A percentile compares a stretch with the other conserved stretches of the same genome.
phyloP scores from a whole-genome alignment of 768 basidiomycete genomes.

The Saitozyma sp. region DNA sequence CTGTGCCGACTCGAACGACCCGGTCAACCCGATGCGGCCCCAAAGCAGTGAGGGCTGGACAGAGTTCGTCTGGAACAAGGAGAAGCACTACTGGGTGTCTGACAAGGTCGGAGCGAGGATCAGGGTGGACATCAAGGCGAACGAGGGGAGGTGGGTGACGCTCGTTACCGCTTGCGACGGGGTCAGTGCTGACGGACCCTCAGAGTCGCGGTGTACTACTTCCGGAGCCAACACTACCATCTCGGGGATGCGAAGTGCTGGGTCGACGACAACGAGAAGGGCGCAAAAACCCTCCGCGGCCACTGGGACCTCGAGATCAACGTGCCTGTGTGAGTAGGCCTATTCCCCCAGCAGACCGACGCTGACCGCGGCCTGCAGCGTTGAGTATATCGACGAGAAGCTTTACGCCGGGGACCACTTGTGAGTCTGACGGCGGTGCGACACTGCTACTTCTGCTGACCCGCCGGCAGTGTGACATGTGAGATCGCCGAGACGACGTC shows the following conservation, averaged over 20 bases:
- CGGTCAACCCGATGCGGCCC: constrained; percentile 43
- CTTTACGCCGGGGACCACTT: constrained; percentile 51
- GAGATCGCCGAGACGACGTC: constrained; percentile 41
- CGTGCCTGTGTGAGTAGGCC: constrained; percentile 39
- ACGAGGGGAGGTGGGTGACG: constrained; percentile 42
- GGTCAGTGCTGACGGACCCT: too few species aligned
- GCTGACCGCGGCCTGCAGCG: constrained; percentile 25
- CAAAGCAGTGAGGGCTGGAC: constrained; percentile 38
- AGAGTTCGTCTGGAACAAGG: constrained; percentile 45
- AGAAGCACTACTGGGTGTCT: constrained; percentile 50
- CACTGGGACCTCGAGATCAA: constrained; percentile 47
- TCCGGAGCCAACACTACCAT: constrained; percentile 41
- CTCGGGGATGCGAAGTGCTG: constrained; percentile 47
- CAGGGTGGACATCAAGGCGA: constrained; percentile 46
- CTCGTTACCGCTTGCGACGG: background rate
- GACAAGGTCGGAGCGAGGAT: constrained; percentile 41
- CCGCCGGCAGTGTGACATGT: constrained; percentile 38
- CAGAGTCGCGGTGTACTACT: constrained; percentile 51
- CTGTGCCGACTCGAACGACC: constrained; percentile 51
- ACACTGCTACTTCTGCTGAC: constrained; percentile 36
- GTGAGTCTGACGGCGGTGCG: too few species aligned
- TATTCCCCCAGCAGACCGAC: background rate
- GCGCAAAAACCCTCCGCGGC: constrained; percentile 37
- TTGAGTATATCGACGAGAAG: constrained; percentile 51
- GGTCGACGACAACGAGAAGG: constrained; percentile 50